Base-by-base conservation (phyloP, 345 rosid species). In the Aquilaria yunnanensis region DNA sequence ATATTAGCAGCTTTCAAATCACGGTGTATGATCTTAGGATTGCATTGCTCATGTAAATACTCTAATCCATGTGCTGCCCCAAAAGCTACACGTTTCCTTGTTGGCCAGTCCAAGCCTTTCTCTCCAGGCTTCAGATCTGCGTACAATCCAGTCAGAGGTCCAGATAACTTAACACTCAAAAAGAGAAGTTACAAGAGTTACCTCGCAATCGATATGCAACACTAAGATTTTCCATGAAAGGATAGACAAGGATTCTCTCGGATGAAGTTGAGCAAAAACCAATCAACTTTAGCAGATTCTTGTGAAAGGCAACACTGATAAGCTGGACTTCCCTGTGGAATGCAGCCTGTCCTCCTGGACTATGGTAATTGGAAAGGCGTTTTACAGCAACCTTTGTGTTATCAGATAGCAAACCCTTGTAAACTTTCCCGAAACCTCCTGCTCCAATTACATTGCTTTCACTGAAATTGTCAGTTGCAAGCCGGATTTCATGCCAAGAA, bases 341-440 rank as follows among this genome's bases (percentile, higher is more conserved):
- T 47, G 98, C 96, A 70, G 89, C 90, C 70, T 85, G 88, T 67
- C 98, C 98, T 14, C 91, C 91, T 0, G 93, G 93, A 69, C 83
- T 87, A 63, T 77, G 53, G 74, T 78, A 83, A 74, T 85, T 96
- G 0, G 81, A 72, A 13, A 92, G 96, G 2, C 98, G 89, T 77
- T 92, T 92, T 43, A 89, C 82, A 1, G 98, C 96, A 61, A 92
- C 82, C 67, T 84, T 80, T 45, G 86, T 84, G 72, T 73, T 74
- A 80, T 89, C 96, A 14, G 82, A 69, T 68, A 92, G 98, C 59
- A 85, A 71, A 54, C 96, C 98, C 78, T 77, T 84, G 63, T 92
- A 92, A 41, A 92, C 96, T 74, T 85, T 89, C 14, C 98, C 98
- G 67, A 87, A 92, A 10, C 98, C 98, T 78, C 98, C 96, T 66